Conservation (phyloP, 1,284 basidiomycete genomes). For the Farysia itapuensis region DNA sequence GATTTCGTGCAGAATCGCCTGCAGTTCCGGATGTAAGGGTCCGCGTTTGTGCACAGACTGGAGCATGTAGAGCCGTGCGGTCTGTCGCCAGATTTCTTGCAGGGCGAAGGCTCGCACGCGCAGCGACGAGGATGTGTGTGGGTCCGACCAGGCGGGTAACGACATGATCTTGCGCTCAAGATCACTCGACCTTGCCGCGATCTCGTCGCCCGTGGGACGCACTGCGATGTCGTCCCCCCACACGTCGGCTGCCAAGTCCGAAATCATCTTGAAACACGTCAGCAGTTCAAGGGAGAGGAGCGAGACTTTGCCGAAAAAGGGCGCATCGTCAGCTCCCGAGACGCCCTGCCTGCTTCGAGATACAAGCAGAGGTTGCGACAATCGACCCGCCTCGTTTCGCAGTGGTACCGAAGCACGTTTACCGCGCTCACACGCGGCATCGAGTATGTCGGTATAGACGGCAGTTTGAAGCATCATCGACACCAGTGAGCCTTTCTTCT, state of each 20-base stretch:
- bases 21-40: constrained; percentile 24
- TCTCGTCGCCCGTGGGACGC: constrained; percentile 14
- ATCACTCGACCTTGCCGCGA: constrained; percentile 10
- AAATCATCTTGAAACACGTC: constrained; percentile 37
- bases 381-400: background rate
- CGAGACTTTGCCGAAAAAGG: constrained; percentile 29
- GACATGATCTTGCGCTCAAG: constrained; percentile 32
- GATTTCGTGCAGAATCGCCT: constrained; percentile 37
- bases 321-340: background rate
- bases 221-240: constrained; percentile 11
- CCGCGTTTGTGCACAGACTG: constrained; percentile 39
- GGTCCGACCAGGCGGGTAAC: constrained; percentile 26
- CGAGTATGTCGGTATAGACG: constrained; percentile 30
- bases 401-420: constrained; percentile 17
- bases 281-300: constrained; percentile 26
- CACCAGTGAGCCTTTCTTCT: constrained; percentile 22
- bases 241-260: constrained; percentile 36
- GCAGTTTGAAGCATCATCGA: constrained; percentile 29
- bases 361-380: background rate
- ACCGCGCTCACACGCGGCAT: constrained; percentile 19
- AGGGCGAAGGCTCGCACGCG: constrained; percentile 31
- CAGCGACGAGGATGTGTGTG: constrained; percentile 14
- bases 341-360: background rate
- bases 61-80: constrained; percentile 25
- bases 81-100: constrained; percentile 45